phyloP scores from a whole-genome alignment of 352 stramenopile genomes.

The Phytopythium kandeliae region DNA sequence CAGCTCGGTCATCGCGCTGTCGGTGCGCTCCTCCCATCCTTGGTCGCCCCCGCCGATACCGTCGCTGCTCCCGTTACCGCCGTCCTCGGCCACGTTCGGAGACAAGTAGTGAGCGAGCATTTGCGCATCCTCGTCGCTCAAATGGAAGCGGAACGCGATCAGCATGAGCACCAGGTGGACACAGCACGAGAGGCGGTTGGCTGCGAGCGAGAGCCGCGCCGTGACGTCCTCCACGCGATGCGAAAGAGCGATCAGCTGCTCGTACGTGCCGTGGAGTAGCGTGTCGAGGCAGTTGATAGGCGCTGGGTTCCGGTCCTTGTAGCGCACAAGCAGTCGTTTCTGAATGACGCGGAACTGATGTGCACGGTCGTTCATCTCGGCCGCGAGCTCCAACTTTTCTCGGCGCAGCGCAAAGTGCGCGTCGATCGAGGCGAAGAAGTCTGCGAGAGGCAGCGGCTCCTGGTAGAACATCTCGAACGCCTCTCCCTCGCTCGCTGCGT shows the following conservation, averaged over 20 bases:
- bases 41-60: conserved; percentile 38
- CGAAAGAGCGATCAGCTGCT: conserved; percentile 70
- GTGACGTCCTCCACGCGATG: conserved; percentile 66
- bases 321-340: conserved; percentile 87
- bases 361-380: conserved; percentile 76
- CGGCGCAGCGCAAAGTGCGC: conserved; percentile 72
- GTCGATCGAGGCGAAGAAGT: conserved; percentile 88
- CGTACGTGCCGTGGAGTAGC: conserved; percentile 83
- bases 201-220: conserved; percentile 35
- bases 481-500: conserved; percentile 10
- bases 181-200: conserved; percentile 66
- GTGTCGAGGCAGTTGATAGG: conserved; percentile 78
- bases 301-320: conserved; percentile 85
- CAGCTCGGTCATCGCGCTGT: conserved; percentile 82
- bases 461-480: conserved; percentile 68
- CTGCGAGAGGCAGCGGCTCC: conserved; percentile 76
- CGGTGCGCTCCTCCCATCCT: conserved; percentile 87
- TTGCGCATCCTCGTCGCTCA: conserved; percentile 54
- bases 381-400: conserved; percentile 52
- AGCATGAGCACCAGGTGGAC: conserved; percentile 80
- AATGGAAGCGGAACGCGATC: conserved; percentile 71
- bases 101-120: conserved; percentile 68
- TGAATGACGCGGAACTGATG: conserved; percentile 89
- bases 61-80: conserved; percentile 16
- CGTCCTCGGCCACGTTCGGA: conserved; percentile 44